Evolutionary conservation across 2,329 filamentous ascomycete genomes (phyloP).

Genomic region (Chrysoporthe puriensis): DNA sequence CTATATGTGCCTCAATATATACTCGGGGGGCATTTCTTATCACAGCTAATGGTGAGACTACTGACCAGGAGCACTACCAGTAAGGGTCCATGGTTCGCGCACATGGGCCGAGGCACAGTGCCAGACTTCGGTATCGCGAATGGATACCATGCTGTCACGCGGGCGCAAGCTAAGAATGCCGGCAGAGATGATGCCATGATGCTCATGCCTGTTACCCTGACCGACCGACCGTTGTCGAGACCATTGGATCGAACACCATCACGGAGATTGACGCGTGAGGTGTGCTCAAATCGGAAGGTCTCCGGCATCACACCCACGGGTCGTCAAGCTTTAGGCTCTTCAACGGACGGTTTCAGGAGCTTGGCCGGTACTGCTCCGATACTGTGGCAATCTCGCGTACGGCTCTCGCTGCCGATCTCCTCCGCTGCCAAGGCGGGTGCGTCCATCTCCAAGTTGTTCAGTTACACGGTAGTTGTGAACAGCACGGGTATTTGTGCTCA

Average conservation of each 20-base stretch:
- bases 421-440: background rate
- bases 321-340: slow-evolving; percentile 7
- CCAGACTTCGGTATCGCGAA: background rate
- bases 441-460: background rate
- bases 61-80: background rate
- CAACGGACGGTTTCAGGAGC: background rate
- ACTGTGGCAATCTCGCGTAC: slow-evolving; percentile 13
- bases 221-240: background rate
- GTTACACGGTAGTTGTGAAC: too few relatives aligned
- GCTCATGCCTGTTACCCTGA: background rate
- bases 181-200: background rate
- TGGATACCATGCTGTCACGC: background rate
- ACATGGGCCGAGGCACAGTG: background rate
- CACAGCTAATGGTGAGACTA: background rate
- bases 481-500: too few relatives aligned
- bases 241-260: background rate
- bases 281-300: slow-evolving; percentile 7
- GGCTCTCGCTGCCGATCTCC: slow-evolving; percentile 2
- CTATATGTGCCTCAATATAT: background rate
- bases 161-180: background rate
- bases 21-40: background rate
- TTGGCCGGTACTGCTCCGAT: background rate
- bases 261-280: background rate
- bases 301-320: slow-evolving; percentile 2
- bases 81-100: background rate